Base-by-base conservation (phyloP, 495 filamentous ascomycete species). In the Xylaria nigripes region DNA sequence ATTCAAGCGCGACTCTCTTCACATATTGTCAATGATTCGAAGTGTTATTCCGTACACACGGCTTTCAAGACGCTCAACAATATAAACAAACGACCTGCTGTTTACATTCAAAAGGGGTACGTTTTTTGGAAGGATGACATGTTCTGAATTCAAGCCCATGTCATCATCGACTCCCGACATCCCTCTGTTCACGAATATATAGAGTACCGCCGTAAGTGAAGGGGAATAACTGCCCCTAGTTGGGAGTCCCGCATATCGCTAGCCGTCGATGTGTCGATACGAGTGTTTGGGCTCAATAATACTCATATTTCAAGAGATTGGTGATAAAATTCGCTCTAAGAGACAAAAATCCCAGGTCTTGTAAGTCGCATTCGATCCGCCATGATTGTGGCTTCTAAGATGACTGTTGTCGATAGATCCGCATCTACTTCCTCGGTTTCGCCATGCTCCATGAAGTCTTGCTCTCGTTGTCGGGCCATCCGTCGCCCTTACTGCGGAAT, bases 361-460 rank as follows among this genome's bases (percentile, higher is more conserved):
- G 50, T 56, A 58, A 67, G 57, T 48, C 25, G 41, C 51, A 54
- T 46, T 13, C 36, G 24, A 18, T 44, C 29, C 24, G 6, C 5
- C 16, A 13, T 34, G 3, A 9, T 19, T 19, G 18, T 41, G 21
- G 19, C 44, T 19, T 47, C 51, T 54, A n/a, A 54, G 43, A 23
- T 47, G 32, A 47, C n/a, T 27, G 25, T 36, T 6, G 24, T 27
- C 29, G 3, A 40, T 54, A 47, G 44, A 32, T 34, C 51, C 6
- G 44, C 8, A 9, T 34, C 54, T 48, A 44, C 50, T 54, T 45
- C 49, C 41, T 32, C 48, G 40, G 23, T 51, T 32, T 27, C 60
- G 77, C 67, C 70, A 97, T 97, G 92, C 86, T 97, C 64, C 92
- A 97, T 76, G 93, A 98, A 73, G 85, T 98, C 70, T 80, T 98